A percentile compares a stretch with the other conserved stretches of the same genome.
Evolutionary conservation across 2,329 filamentous ascomycete species (phyloP).

Genomic region (Tympanopsis confertula): DNA sequence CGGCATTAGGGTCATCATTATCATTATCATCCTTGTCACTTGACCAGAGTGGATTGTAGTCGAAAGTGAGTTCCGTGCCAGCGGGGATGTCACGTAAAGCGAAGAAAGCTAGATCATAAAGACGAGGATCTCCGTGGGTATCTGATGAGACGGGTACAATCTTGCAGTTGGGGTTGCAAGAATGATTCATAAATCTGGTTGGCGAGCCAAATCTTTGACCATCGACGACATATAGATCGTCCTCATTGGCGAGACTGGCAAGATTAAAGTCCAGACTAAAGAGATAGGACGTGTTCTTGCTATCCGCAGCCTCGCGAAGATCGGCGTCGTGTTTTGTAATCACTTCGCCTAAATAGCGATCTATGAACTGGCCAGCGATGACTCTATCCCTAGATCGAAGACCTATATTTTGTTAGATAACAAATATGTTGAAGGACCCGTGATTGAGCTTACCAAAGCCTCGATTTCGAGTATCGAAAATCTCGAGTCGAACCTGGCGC

Average conservation of each 20-base stretch:
- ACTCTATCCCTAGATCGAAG: constrained; percentile 23
- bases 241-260: constrained; percentile 18
- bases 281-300: constrained; percentile 22
- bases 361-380: constrained; percentile 27
- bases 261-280: constrained; percentile 26
- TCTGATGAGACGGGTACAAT: constrained; percentile 26
- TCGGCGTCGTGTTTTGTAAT: constrained; percentile 21
- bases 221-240: constrained; percentile 24
- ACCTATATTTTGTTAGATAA: constrained; percentile 12
- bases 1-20: constrained; percentile 18
- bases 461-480: constrained; percentile 25
- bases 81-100: constrained; percentile 24
- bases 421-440: background rate
- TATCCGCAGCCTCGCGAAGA: constrained; percentile 17
- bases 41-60: constrained; percentile 23
- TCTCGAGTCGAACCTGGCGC: constrained; percentile 22
- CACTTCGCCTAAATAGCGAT: constrained; percentile 29
- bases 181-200: constrained; percentile 33
- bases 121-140: constrained; percentile 20
- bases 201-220: constrained; percentile 25
- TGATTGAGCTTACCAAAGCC: constrained; percentile 22
- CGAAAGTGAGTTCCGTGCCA: constrained; percentile 29
- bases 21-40: constrained; percentile 4
- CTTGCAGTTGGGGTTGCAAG: constrained; percentile 30
- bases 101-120: constrained; percentile 34